phyloP scores from a whole-genome alignment of 345 rosid species.

The Citrus unshiu region DNA sequence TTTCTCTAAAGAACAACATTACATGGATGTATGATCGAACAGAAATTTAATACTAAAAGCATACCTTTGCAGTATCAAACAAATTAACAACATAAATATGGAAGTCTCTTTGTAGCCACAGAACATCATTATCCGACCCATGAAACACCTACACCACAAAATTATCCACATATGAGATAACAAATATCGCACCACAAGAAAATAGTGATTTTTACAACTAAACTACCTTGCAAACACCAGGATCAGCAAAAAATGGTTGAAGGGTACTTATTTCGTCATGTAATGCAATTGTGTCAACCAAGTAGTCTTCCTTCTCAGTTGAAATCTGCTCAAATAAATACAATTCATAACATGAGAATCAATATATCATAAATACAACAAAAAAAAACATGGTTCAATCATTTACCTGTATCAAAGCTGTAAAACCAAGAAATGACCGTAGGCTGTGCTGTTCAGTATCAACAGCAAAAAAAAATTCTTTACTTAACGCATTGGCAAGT shows the following conservation, averaged over 20 bases:
- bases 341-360: not conserved
- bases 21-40: not conserved
- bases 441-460: slow-evolving; percentile 96
- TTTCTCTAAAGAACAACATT: not conserved
- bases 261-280: slow-evolving; percentile 77
- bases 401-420: slow-evolving; percentile 77
- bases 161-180: slow-evolving; percentile 2
- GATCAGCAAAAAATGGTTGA: slow-evolving; percentile 67
- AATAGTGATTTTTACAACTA: not conserved
- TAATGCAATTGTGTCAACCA: slow-evolving; percentile 74
- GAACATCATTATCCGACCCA: slow-evolving; percentile 90
- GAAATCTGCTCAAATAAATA: slow-evolving; percentile 50
- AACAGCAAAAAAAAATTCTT: slow-evolving; percentile 56
- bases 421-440: slow-evolving; percentile 80
- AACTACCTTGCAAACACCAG: slow-evolving; percentile 74
- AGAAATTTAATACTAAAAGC: not conserved
- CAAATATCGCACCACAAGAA: not conserved
- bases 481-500: slow-evolving; percentile 52
- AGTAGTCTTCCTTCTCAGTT: slow-evolving; percentile 54
- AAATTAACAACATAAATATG: slow-evolving; percentile 87
- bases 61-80: slow-evolving; percentile 94
- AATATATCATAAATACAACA: not conserved
- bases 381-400: not conserved
- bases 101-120: slow-evolving; percentile 97
- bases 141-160: slow-evolving; percentile 71